Percentiles rank a stretch among this genome's conserved stretches.
These are phyloP conservation scores for Adansonia digitata DNA, from an alignment of 345 rosid species.

Conservation along the genomic window DNA sequence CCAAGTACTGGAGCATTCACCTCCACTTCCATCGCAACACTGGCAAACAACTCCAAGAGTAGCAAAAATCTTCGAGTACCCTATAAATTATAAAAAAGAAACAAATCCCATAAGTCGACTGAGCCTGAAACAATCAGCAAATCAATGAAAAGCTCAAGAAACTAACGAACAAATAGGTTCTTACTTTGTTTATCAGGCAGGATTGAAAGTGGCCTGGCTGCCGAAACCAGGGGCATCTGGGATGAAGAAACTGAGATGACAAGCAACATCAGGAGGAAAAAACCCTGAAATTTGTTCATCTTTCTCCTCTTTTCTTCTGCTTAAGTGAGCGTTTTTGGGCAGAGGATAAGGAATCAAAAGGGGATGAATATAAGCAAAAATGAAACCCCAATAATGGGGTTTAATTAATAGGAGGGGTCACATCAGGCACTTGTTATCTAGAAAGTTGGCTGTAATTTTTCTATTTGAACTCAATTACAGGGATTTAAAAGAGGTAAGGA, in stretches of 20 bases:
- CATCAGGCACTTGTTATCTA: not conserved
- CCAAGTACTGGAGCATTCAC: conserved; percentile 43
- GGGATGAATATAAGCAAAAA: not conserved
- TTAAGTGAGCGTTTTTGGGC: not conserved
- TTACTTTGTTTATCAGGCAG: conserved; percentile 14
- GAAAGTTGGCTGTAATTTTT: conserved; percentile 23
- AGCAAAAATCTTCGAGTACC: conserved; percentile 30
- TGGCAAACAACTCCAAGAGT: conserved; percentile 59
- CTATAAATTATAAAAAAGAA: conserved; percentile 14
- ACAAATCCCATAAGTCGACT: not conserved
- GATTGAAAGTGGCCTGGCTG: conserved; percentile 7
- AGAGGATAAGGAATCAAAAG: not conserved
- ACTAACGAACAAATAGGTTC: not conserved
- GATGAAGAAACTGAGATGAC: not conserved
- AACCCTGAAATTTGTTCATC: not conserved
- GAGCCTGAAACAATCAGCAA: not conserved
- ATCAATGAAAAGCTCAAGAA: not conserved
- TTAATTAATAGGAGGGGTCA: not conserved
- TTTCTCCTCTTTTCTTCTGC: too few relatives aligned
- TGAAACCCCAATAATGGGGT: not conserved
- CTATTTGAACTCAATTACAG: not conserved
- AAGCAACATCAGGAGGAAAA: conserved; percentile 8
- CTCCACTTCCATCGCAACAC: conserved; percentile 45
- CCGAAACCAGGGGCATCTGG: not conserved
- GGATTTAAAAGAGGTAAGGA: not conserved